A percentile compares a stretch with the other conserved stretches of the same genome.
Evolutionary conservation across 2,329 filamentous ascomycete genomes (phyloP).

Genomic region (Aulographum hederae): DNA sequence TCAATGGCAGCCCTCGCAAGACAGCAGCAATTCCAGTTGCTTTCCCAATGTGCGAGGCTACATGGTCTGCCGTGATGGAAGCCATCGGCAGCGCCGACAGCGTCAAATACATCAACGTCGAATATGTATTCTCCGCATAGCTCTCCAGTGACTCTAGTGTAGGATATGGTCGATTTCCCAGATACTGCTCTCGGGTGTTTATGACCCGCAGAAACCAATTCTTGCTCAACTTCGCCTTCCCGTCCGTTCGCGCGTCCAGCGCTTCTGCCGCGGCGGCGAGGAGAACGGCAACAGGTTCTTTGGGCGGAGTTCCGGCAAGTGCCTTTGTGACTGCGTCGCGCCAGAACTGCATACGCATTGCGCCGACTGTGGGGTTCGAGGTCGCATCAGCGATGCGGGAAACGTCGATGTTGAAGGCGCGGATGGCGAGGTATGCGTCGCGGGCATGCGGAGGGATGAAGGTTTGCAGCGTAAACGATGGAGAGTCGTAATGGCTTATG

Average conservation of each 20-base stretch:
- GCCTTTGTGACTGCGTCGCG: conserved; percentile 65
- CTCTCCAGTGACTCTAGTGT: conserved; percentile 58
- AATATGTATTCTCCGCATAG: conserved; percentile 90
- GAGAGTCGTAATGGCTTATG: conserved; percentile 49
- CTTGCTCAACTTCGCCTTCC: conserved; percentile 28
- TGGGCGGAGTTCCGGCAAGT: conserved; percentile 60
- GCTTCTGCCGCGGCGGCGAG: conserved; percentile 54
- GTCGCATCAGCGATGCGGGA: conserved; percentile 80
- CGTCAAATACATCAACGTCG: conserved; percentile 76
- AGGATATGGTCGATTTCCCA: conserved; percentile 68
- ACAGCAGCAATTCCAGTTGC: conserved; percentile 76
- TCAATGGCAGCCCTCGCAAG: conserved; percentile 67
- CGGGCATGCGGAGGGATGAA: conserved; percentile 61
- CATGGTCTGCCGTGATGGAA: conserved; percentile 73
- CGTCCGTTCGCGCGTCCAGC: conserved; percentile 27
- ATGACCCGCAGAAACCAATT: conserved; percentile 50
- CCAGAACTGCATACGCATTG: conserved; percentile 91
- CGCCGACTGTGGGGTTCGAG: conserved; percentile 69
- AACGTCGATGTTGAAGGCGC: conserved; percentile 83
- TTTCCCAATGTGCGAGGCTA: conserved; percentile 91
- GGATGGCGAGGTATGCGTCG: conserved; percentile 76
- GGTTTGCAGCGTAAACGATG: conserved; percentile 68
- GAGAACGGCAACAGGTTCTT: conserved; percentile 79
- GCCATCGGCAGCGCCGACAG: conserved; percentile 62
- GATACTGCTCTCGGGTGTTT: conserved; percentile 61